These are phyloP conservation scores for Nicotiana obtusifolia DNA, from an alignment of 257 asterid species.

Conservation along the genomic window DNA sequence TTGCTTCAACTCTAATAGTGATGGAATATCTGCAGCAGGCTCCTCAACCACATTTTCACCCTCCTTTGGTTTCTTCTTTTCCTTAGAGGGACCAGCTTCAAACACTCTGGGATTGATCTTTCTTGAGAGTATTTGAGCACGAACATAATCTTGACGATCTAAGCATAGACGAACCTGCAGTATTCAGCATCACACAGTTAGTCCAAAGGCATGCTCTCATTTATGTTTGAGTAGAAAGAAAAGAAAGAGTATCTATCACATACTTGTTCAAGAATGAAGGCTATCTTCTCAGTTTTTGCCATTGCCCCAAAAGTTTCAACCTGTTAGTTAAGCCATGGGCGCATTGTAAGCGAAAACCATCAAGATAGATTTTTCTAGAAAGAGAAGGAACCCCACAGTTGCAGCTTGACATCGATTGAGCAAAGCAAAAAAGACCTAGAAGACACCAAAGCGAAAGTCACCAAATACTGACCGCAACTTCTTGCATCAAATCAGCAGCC, in stretches of 20 bases:
- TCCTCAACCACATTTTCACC: slow-evolving; percentile 80
- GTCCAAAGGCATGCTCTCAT: not conserved
- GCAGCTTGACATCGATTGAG: not conserved
- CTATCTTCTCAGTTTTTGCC: slow-evolving; percentile 98
- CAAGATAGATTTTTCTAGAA: no score
- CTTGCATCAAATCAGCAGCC: slow-evolving; percentile 99
- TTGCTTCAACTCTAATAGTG: slow-evolving; percentile 77
- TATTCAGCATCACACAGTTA: not conserved
- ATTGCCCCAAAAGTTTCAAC: slow-evolving; percentile 98
- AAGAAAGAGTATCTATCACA: slow-evolving; percentile 17
- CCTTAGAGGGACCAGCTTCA: slow-evolving; percentile 81
- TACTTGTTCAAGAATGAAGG: slow-evolving; percentile 96
- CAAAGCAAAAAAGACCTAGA: not conserved
- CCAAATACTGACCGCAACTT: slow-evolving; percentile 78
- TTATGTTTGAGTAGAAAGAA: slow-evolving; percentile 5
- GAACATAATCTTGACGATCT: slow-evolving; percentile 89
- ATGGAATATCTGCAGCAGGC: slow-evolving; percentile 91
- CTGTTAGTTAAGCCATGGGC: slow-evolving; percentile 26
- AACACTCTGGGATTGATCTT: slow-evolving; percentile 92
- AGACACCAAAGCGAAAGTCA: not conserved
- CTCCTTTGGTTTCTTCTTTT: slow-evolving; percentile 86
- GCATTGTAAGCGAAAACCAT: not conserved
- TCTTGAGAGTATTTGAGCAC: slow-evolving; percentile 96
- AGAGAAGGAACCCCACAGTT: not conserved
- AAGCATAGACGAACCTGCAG: slow-evolving; percentile 90